Conservation (phyloP, 2,329 filamentous ascomycete species). For the Talaromyces pinophilus region DNA sequence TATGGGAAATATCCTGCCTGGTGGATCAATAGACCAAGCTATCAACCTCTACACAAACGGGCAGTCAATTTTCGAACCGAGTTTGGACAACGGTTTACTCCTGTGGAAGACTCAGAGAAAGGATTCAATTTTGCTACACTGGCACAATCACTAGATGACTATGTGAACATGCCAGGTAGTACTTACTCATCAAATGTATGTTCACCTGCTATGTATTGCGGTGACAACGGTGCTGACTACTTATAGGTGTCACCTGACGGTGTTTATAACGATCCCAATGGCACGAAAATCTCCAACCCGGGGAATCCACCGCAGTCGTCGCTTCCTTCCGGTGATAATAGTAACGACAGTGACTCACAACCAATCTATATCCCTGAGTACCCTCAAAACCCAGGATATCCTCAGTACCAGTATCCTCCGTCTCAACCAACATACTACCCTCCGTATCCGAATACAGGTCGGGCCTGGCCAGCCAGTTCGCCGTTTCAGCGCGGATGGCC, state of each 20-base stretch:
- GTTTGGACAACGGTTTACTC: slow-evolving; percentile 49
- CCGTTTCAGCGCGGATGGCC: slow-evolving; percentile 22
- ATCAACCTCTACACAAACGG: slow-evolving; percentile 41
- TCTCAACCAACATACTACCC: slow-evolving; percentile 13
- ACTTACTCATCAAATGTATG: slow-evolving; percentile 37
- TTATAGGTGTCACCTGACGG: slow-evolving; percentile 27
- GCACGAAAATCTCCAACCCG: slow-evolving; percentile 1
- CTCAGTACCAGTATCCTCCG: slow-evolving; percentile 2
- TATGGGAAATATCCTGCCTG: slow-evolving; percentile 46
- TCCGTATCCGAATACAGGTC: slow-evolving; percentile 1
- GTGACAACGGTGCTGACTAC: slow-evolving; percentile 2
- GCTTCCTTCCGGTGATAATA: background rate
- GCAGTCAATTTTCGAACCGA: slow-evolving; percentile 45
- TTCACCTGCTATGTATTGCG: background rate
- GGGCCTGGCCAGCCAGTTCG: slow-evolving; percentile 14
- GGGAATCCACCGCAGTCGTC: slow-evolving; percentile 6
- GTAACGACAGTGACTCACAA: slow-evolving; percentile 8
- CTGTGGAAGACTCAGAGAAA: slow-evolving; percentile 31
- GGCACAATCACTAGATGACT: slow-evolving; percentile 46
- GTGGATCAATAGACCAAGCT: slow-evolving; percentile 37
- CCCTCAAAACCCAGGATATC: slow-evolving; percentile 10
- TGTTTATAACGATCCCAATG: slow-evolving; percentile 23
- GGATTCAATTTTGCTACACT: slow-evolving; percentile 52
- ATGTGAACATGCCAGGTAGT: slow-evolving; percentile 49
- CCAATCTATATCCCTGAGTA: slow-evolving; percentile 19